Conservation (phyloP, 192 early-diverging fungal species). For the Gamsiella multidivaricata region DNA sequence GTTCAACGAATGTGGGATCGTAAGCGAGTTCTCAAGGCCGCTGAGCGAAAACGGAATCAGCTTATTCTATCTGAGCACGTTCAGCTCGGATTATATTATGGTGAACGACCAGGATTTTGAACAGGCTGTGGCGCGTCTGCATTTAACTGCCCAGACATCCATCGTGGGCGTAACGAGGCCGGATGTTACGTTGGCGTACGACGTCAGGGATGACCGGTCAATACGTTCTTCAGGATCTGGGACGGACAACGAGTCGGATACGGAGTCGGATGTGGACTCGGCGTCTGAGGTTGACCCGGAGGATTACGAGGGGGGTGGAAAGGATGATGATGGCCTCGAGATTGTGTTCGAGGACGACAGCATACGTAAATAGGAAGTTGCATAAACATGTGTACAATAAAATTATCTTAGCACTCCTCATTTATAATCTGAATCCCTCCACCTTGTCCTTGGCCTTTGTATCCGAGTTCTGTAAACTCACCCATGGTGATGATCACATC, state of each 20-base stretch:
- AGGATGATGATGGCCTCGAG: slow-evolving; percentile 10
- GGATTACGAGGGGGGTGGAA: neutral
- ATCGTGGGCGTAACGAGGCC: neutral
- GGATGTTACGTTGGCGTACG: too few species aligned
- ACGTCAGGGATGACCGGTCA: slow-evolving; percentile 4
- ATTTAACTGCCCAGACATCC: slow-evolving; percentile 21
- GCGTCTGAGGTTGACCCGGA: slow-evolving; percentile 3
- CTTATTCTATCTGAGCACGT: slow-evolving; percentile 51
- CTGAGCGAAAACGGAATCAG: slow-evolving; percentile 30
- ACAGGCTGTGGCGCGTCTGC: slow-evolving; percentile 27
- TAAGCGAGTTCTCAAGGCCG: slow-evolving; percentile 42
- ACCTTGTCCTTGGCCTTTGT: too few species aligned
- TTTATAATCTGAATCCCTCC: too few species aligned
- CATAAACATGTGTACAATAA: too few species aligned
- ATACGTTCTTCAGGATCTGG: slow-evolving; percentile 3
- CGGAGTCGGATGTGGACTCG: neutral
- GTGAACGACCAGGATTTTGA: slow-evolving; percentile 52
- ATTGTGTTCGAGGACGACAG: slow-evolving; percentile 18
- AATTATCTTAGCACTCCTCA: too few species aligned
- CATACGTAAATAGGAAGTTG: too few species aligned
- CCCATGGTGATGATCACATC: too few species aligned
- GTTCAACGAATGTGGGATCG: slow-evolving; percentile 51
- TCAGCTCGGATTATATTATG: slow-evolving; percentile 50
- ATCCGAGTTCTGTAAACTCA: too few species aligned
- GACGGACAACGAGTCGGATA: neutral